Base-by-base conservation (phyloP, 129 eudicot genomes). In the Centrapalus pauciflorus region DNA sequence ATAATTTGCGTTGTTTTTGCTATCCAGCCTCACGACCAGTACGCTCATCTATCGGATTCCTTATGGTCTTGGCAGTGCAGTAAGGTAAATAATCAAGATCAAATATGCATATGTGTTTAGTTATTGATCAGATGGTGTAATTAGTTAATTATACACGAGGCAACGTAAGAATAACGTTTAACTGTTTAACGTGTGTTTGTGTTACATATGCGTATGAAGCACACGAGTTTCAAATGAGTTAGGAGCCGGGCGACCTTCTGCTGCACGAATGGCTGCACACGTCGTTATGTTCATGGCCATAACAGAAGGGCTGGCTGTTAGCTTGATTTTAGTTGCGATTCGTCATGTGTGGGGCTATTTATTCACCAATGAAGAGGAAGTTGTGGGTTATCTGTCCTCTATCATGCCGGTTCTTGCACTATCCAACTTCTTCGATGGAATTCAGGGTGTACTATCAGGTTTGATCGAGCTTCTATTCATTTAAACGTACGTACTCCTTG, bases 21-120 rank as follows among this genome's bases (percentile, higher is more conserved):
- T 55, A 3, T 28, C 2, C 73, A 73, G 84, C 70, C 77, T 80
- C 8, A 75, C 63, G 25, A 74, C 84, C 6, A 59, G 64, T 64
- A 24, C 77, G 43, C 24, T 60, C 20, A 38, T 74, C 34, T 80
- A 54, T 75, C 51, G 79, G 56, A 80, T 80, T 20, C 80, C 84
- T 38, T 62, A 55, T 56, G 80, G 84, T 28, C 55, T 80, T 49
- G 71, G 84, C 16, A 66, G 73, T 70, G 84, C 84, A 64, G 77
- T 74, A 14, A 80, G 84, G 80, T 74, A 74, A 7, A 32, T n/a
- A n/a, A n/a, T 58, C 0, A 12, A 7, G 13, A 58, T 32, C 27
- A 13, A 27, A 27, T 4, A n/a, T n/a, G n/a, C n/a, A n/a, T n/a
- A n/a, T n/a, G n/a, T n/a, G n/a, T n/a, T n/a, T n/a, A n/a, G n/a